Conservation (phyloP, 192 early-diverging fungal species). For the Gaertneriomyces semiglobifer region DNA sequence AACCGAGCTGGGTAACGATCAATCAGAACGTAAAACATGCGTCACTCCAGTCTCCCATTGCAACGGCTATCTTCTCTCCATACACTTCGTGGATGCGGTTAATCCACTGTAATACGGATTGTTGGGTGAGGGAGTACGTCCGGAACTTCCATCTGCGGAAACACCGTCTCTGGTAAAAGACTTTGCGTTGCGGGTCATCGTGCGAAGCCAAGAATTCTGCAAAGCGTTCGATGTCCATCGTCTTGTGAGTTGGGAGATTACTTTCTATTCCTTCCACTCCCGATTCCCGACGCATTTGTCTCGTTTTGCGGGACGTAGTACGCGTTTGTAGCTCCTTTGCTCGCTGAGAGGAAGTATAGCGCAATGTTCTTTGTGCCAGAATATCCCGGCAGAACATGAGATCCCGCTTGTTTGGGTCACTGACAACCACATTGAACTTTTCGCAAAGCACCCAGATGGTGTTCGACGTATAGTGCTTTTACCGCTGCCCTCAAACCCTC, state of each 20-base stretch:
- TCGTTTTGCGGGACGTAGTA: too few species aligned
- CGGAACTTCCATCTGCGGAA: background rate
- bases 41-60: slow-evolving; percentile 29
- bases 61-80: slow-evolving; percentile 7
- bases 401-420: slow-evolving; percentile 21
- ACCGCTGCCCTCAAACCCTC: background rate
- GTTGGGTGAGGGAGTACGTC: slow-evolving; percentile 12
- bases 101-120: slow-evolving; percentile 16
- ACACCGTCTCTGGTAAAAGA: background rate
- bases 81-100: slow-evolving; percentile 5
- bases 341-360: slow-evolving; percentile 11
- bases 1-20: too few species aligned
- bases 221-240: too few species aligned
- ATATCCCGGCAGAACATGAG: slow-evolving; percentile 15
- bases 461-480: background rate
- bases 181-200: background rate
- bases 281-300: background rate
- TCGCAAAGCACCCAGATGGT: background rate
- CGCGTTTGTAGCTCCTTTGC: background rate
- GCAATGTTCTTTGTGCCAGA: background rate
- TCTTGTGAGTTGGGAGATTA: slow-evolving; percentile 6
- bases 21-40: slow-evolving; percentile 1
- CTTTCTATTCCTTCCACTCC: background rate
- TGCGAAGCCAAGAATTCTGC: too few species aligned
- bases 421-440: background rate